Conservation (phyloP, 352 stramenopile genomes). For the Phytophthora uliginosa region DNA sequence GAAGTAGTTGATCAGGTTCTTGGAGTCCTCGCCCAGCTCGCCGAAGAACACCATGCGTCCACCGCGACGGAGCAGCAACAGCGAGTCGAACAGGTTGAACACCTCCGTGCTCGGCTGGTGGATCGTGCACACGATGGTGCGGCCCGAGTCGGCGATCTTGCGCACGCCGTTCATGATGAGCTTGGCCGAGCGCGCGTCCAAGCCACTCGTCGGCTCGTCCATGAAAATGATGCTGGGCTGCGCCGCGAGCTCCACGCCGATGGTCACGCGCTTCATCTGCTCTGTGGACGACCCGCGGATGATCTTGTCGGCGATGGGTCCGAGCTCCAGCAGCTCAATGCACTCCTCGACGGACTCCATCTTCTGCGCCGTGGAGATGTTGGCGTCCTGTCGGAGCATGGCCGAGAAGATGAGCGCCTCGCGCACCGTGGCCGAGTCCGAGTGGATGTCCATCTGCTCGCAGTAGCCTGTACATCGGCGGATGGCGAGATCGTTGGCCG, state of each 20-base stretch:
- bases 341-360: slow-evolving; percentile 39
- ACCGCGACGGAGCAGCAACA: slow-evolving; percentile 36
- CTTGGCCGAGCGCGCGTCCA: slow-evolving; percentile 86
- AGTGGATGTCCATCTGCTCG: slow-evolving; percentile 91
- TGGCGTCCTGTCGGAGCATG: slow-evolving; percentile 61
- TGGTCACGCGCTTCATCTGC: slow-evolving; percentile 57
- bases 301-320: slow-evolving; percentile 38
- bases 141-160: slow-evolving; percentile 70
- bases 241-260: slow-evolving; percentile 89
- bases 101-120: slow-evolving; percentile 28
- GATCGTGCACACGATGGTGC: slow-evolving; percentile 32
- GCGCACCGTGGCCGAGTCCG: slow-evolving; percentile 74
- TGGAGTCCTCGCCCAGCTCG: slow-evolving; percentile 52
- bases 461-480: slow-evolving; percentile 62
- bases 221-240: slow-evolving; percentile 79
- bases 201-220: slow-evolving; percentile 73
- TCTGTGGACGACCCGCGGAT: slow-evolving; percentile 49
- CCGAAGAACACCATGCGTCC: slow-evolving; percentile 42
- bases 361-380: slow-evolving; percentile 40
- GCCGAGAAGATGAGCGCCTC: slow-evolving; percentile 92
- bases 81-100: slow-evolving; percentile 39
- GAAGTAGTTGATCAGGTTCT: slow-evolving; percentile 73
- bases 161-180: slow-evolving; percentile 84
- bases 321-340: slow-evolving; percentile 38
- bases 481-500: slow-evolving; percentile 52